A percentile compares a stretch with the other conserved stretches of the same genome.
Conservation (phyloP, 2,329 filamentous ascomycete species). For the Scedosporium boydii region DNA sequence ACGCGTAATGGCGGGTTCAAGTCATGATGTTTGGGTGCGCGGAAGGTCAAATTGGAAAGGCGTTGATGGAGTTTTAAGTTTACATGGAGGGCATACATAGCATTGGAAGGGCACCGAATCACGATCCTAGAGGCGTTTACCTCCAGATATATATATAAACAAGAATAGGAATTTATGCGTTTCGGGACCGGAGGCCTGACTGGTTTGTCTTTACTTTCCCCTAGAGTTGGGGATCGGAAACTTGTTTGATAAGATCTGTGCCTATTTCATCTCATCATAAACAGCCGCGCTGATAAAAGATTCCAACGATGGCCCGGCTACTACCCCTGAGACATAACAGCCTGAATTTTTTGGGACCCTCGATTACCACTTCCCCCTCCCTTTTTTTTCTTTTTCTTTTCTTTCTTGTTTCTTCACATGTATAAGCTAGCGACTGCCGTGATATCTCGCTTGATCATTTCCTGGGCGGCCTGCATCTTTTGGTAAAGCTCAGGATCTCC, state of each 20-base stretch:
- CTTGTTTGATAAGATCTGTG: no score
- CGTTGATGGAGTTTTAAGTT: background rate
- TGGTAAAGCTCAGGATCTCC: slow-evolving; percentile 86
- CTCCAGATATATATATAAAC: no score
- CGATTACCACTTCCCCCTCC: background rate
- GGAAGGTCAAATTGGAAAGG: background rate
- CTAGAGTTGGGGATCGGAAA: no score
- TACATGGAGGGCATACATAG: background rate
- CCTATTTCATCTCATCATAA: no score
- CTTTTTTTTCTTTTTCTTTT: no score
- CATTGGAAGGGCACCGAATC: background rate
- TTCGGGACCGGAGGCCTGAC: no score
- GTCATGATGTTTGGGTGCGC: background rate
- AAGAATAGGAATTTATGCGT: no score
- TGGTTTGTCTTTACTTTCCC: no score
- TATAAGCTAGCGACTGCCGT: slow-evolving; percentile 83
- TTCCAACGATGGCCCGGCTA: background rate
- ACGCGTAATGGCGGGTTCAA: background rate
- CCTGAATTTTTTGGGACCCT: background rate
- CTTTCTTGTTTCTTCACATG: slow-evolving; percentile 44
- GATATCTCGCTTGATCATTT: slow-evolving; percentile 94
- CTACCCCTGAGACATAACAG: background rate
- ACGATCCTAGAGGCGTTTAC: no score
- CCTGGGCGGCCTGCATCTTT: slow-evolving; percentile 96
- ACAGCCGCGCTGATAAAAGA: no score